A percentile compares a stretch with the other conserved stretches of the same genome.
phyloP scores from a whole-genome alignment of 257 asterid species.

The Ballota nigra region DNA sequence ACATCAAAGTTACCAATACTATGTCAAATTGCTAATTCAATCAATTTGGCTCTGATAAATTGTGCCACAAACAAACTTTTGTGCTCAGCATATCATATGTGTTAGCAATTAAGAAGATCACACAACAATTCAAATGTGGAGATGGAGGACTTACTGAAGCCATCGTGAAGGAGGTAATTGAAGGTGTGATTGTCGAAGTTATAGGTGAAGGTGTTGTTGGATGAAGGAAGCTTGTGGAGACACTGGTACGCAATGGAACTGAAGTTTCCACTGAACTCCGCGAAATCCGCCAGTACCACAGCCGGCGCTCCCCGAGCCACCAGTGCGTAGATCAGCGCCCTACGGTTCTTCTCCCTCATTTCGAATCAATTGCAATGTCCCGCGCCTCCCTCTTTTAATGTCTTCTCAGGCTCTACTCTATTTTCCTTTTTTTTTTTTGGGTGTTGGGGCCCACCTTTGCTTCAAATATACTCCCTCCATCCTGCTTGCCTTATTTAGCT shows the following conservation, averaged over 20 bases:
- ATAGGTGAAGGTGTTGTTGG: conserved; percentile 30
- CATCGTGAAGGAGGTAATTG: conserved; percentile 29
- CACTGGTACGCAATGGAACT: conserved; percentile 29
- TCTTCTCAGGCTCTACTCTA: too few relatives aligned
- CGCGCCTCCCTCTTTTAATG: not conserved
- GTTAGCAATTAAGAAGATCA: too few relatives aligned
- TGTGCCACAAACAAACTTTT: too few relatives aligned
- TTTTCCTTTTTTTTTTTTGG: not conserved
- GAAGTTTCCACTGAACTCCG: conserved; percentile 27
- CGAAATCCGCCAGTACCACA: conserved; percentile 24
- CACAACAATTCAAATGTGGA: too few relatives aligned
- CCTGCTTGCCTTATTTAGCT: not conserved
- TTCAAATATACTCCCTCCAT: not conserved
- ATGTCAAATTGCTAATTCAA: not conserved
- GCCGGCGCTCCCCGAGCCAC: conserved; percentile 35
- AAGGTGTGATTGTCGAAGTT: conserved; percentile 23
- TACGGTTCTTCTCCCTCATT: conserved; percentile 16
- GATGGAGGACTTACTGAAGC: conserved; percentile 23
- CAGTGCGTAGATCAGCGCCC: conserved; percentile 25
- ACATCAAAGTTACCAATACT: not conserved
- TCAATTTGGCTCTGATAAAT: too few relatives aligned
- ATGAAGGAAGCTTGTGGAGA: conserved; percentile 37
- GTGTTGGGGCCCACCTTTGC: not conserved
- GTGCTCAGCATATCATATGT: too few relatives aligned
- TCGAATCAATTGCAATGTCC: not conserved